Evolutionary conservation across 2,329 filamentous ascomycete genomes (phyloP).

Genomic region (Epichloe uncinata): DNA sequence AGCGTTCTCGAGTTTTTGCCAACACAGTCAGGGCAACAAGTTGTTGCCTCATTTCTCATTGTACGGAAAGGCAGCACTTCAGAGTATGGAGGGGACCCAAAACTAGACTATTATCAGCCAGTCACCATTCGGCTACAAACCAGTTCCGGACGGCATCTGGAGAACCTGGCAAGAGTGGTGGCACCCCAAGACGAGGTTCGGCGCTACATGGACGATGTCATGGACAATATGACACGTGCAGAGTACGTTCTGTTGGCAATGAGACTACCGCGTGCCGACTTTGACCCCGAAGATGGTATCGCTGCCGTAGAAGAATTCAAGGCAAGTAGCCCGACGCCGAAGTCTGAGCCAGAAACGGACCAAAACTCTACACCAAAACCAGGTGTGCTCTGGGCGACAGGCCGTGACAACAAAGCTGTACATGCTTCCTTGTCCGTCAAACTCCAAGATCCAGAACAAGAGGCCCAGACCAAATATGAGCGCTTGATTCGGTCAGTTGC

Average conservation of each 20-base stretch:
- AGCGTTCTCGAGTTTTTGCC: conserved; percentile 58
- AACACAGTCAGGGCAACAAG: conserved; percentile 37
- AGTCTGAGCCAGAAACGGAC: conserved; percentile 15
- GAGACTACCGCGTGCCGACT: conserved; percentile 39
- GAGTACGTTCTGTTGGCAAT: conserved; percentile 56
- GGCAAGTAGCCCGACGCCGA: conserved; percentile 18
- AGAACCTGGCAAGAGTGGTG: conserved; percentile 47
- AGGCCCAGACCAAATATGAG: conserved; percentile 22
- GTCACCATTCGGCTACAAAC: conserved; percentile 50
- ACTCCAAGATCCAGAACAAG: conserved; percentile 22
- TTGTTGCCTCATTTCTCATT: conserved; percentile 65
- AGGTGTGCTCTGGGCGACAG: conserved; percentile 24
- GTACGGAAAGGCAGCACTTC: conserved; percentile 58
- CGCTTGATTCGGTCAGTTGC: conserved; percentile 24
- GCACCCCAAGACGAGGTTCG: conserved; percentile 49
- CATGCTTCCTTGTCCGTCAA: conserved; percentile 10
- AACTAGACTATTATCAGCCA: conserved; percentile 63
- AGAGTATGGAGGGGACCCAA: conserved; percentile 49
- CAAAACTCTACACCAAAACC: conserved; percentile 13
- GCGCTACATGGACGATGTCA: conserved; percentile 56
- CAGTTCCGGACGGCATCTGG: conserved; percentile 40
- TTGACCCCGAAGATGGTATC: conserved; percentile 17
- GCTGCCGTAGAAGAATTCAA: conserved; percentile 17
- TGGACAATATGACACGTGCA: conserved; percentile 54
- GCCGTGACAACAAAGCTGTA: conserved; percentile 4